phyloP scores from a whole-genome alignment of 805 yeast species.

The Ogataea salicorniae region DNA sequence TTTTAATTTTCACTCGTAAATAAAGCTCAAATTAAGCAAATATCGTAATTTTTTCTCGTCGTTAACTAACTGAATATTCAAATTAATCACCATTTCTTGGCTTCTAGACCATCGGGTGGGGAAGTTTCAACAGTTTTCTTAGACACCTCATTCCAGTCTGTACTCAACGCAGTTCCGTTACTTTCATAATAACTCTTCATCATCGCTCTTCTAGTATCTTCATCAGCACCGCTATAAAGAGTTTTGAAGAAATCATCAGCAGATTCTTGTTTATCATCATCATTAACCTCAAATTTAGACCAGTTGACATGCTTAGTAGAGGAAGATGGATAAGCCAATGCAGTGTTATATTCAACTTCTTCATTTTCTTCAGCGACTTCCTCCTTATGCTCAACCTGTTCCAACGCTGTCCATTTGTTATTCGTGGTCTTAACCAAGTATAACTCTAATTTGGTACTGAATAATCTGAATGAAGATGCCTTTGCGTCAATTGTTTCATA shows the following conservation, averaged over 20 bases:
- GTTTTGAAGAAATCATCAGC: constrained; percentile 69
- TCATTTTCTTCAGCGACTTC: background rate
- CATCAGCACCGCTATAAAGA: constrained; percentile 74
- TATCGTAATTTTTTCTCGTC: no score
- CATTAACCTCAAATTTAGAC: constrained; percentile 48
- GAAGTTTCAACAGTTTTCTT: constrained; percentile 55
- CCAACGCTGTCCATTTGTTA: constrained; percentile 53
- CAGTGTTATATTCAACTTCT: background rate
- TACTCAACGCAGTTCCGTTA: constrained; percentile 87
- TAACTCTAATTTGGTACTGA: constrained; percentile 72
- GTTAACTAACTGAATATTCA: background rate
- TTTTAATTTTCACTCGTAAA: background rate
- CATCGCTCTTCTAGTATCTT: constrained; percentile 89
- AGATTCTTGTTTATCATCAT: constrained; percentile 40
- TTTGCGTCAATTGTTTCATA: constrained; percentile 44
- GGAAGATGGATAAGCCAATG: constrained; percentile 53
- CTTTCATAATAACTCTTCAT: constrained; percentile 93
- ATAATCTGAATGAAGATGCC: constrained; percentile 44
- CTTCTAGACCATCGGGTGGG: constrained; percentile 74
- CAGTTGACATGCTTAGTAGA: constrained; percentile 63
- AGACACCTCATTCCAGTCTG: constrained; percentile 88
- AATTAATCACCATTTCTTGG: constrained; percentile 42
- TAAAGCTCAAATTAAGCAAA: background rate
- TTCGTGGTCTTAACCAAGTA: constrained; percentile 42
- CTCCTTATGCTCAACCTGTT: constrained; percentile 20